phyloP scores from a whole-genome alignment of 75 land plant genomes.

The Larix kaempferi region DNA sequence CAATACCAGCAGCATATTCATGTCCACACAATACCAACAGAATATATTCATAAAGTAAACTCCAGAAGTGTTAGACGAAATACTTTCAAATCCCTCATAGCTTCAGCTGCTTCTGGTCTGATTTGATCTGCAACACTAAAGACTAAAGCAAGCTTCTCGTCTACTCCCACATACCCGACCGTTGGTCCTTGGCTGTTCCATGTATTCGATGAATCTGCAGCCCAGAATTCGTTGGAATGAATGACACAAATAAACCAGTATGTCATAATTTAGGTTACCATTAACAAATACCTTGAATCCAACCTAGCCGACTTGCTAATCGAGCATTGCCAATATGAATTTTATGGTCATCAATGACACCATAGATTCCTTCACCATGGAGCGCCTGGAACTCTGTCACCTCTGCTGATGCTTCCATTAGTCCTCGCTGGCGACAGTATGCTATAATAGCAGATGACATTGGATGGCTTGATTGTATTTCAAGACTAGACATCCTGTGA shows the following conservation, averaged over 20 bases:
- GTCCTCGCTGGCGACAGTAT: slow-evolving; percentile 40
- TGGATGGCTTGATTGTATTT: slow-evolving; percentile 92
- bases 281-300: slow-evolving; percentile 11
- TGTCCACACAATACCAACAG: background rate
- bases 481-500: slow-evolving; percentile 80
- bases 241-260: background rate
- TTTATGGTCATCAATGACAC: slow-evolving; percentile 56
- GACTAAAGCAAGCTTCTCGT: slow-evolving; percentile 19
- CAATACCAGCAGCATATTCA: background rate
- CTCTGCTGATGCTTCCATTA: slow-evolving; percentile 48
- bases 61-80: background rate
- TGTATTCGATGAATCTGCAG: slow-evolving; percentile 9
- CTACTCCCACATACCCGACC: slow-evolving; percentile 55
- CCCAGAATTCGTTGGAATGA: too few species aligned
- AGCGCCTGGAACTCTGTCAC: slow-evolving; percentile 63
- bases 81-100: slow-evolving; percentile 56
- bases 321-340: slow-evolving; percentile 79
- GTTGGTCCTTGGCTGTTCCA: slow-evolving; percentile 37
- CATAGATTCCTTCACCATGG: slow-evolving; percentile 82
- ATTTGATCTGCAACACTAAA: slow-evolving; percentile 71
- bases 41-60: background rate
- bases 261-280: background rate
- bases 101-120: slow-evolving; percentile 63
- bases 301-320: slow-evolving; percentile 57
- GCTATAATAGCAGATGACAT: slow-evolving; percentile 84